Evolutionary conservation across 1,139 yeast genomes (phyloP).

Genomic region (Saccharomyces uvarum): DNA sequence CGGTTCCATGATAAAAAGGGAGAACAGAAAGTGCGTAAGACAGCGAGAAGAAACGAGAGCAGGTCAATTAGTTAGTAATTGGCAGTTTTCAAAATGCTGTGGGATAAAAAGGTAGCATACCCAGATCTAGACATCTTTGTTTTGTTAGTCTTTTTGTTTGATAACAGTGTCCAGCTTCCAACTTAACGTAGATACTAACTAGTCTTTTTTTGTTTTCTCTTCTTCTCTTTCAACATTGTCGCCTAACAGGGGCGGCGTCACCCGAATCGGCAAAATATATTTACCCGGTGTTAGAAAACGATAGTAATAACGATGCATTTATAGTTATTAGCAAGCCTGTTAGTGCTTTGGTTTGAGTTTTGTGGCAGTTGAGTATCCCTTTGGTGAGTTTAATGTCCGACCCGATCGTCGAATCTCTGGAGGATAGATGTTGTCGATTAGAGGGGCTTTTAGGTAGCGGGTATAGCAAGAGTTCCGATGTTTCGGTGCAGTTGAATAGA

Average conservation of each 20-base stretch:
- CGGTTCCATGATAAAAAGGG: background rate
- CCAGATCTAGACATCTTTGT: conserved; percentile 31
- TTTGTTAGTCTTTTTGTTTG: background rate
- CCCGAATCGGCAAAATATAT: background rate
- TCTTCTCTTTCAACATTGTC: background rate
- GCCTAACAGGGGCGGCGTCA: background rate
- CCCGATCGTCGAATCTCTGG: background rate
- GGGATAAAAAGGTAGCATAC: conserved; percentile 19
- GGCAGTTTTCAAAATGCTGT: background rate
- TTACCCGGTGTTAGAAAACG: background rate
- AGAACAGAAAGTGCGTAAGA: conserved; percentile 3
- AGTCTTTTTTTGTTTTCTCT: background rate
- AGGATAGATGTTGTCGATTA: background rate
- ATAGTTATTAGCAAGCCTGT: background rate
- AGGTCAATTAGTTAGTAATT: background rate
- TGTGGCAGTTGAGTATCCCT: background rate
- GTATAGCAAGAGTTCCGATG: background rate
- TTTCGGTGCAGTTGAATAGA: background rate
- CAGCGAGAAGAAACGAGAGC: background rate
- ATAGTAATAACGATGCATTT: background rate
- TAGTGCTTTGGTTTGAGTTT: background rate
- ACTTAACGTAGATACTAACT: background rate
- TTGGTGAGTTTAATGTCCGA: background rate
- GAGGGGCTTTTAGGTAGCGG: background rate
- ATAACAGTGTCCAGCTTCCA: background rate